phyloP scores from a whole-genome alignment of 2,329 filamentous ascomycete species.

The Fusarium oxysporum region DNA sequence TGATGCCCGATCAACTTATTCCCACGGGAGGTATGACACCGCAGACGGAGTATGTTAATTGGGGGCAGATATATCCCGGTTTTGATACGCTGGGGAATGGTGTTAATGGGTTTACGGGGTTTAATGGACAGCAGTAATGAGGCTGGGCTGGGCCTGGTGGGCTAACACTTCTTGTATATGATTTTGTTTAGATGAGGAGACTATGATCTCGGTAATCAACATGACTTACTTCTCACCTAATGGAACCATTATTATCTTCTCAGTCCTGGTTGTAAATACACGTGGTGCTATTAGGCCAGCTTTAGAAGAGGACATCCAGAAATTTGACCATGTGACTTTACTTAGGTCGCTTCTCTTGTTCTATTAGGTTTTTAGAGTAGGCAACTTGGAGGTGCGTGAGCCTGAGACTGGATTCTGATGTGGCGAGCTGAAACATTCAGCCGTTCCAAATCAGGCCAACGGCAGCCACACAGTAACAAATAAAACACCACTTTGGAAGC shows the following conservation, averaged over 20 bases:
- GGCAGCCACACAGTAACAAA: not conserved
- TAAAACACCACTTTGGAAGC: not conserved
- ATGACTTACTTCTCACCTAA: not conserved
- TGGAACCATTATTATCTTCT: not conserved
- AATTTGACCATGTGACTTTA: not conserved
- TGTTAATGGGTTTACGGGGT: slow-evolving; percentile 42
- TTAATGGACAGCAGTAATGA: slow-evolving; percentile 38
- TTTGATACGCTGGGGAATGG: slow-evolving; percentile 38
- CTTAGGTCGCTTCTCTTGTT: not conserved
- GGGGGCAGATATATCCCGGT: slow-evolving; percentile 45
- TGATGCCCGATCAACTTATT: slow-evolving; percentile 44
- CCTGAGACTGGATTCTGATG: not conserved
- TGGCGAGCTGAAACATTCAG: not conserved
- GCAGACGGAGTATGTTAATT: slow-evolving; percentile 43
- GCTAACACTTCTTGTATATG: slow-evolving; percentile 31
- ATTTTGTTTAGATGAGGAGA: not conserved
- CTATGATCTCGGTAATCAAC: not conserved
- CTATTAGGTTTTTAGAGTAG: not conserved
- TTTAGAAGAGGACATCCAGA: not conserved
- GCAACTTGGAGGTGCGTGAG: not conserved
- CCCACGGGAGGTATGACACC: slow-evolving; percentile 37
- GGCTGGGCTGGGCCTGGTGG: slow-evolving; percentile 31
- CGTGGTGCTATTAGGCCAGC: not conserved
- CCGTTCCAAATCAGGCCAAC: not conserved
- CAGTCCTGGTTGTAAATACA: not conserved